Evolutionary conservation across 1,284 basidiomycete species (phyloP).

Genomic region (Heterobasidion irregulare): DNA sequence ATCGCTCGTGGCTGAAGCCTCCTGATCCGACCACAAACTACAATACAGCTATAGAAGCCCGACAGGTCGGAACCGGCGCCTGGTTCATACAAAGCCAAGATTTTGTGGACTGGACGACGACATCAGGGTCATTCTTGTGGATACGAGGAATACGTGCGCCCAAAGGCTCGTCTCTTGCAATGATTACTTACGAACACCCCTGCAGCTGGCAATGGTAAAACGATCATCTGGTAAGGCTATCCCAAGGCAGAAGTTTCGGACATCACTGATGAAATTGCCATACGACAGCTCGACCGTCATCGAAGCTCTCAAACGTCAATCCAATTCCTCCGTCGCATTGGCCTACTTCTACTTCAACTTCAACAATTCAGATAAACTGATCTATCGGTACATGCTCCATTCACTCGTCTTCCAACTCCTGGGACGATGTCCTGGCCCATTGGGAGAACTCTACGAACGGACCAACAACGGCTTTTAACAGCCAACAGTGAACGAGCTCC

Average conservation of each 20-base stretch:
- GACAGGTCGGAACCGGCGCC: background rate
- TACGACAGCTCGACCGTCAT: background rate
- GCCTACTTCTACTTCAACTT: slow-evolving; percentile 4
- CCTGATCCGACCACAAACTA: background rate
- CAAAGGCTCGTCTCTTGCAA: background rate
- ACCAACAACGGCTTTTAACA: background rate
- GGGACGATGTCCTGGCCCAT: background rate
- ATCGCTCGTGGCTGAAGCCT: background rate
- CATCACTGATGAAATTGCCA: background rate
- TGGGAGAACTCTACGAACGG: background rate
- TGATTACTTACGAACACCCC: background rate
- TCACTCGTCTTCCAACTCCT: background rate
- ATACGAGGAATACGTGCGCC: background rate
- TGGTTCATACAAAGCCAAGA: background rate
- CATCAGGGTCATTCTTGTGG: background rate
- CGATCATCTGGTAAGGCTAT: background rate
- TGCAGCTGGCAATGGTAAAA: background rate
- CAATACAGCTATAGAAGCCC: background rate
- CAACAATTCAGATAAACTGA: background rate
- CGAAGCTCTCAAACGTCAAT: background rate
- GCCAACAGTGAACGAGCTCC: background rate
- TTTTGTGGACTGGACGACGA: background rate
- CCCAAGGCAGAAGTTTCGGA: background rate
- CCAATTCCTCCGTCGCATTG: background rate
- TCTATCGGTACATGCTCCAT: background rate